A percentile compares a stretch with the other conserved stretches of the same genome.
Conservation (phyloP, 805 yeast genomes). For the Sungouiella thailandica region DNA sequence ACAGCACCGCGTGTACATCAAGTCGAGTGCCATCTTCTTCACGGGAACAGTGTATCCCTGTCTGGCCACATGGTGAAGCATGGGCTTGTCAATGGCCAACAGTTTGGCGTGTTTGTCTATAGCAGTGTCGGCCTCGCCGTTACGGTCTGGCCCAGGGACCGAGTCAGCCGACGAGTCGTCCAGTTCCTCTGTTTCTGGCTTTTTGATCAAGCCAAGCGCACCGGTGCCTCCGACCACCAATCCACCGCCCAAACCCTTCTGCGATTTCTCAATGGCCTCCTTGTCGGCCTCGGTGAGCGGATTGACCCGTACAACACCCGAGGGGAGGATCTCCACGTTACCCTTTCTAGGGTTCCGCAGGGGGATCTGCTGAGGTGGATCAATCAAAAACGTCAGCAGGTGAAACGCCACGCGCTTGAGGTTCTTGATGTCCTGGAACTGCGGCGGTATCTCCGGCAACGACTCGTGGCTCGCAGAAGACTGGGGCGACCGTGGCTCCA, state of each 20-base stretch:
- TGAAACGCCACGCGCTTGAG: conserved; percentile 41
- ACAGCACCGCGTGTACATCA: conserved; percentile 86
- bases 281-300: conserved; percentile 53
- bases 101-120: conserved; percentile 10
- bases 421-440: conserved; percentile 29
- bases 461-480: background rate
- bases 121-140: conserved; percentile 8
- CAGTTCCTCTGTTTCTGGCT: conserved; percentile 6
- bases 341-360: conserved; percentile 79
- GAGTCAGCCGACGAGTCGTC: conserved; percentile 9
- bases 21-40: conserved; percentile 53
- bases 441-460: conserved; percentile 19
- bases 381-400: conserved; percentile 37
- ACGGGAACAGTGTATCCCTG: conserved; percentile 28
- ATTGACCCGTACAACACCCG: conserved; percentile 50
- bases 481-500: conserved; percentile 2
- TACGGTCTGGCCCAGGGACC: conserved; percentile 21
- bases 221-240: conserved; percentile 79
- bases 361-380: conserved; percentile 86
- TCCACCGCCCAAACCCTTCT: conserved; percentile 51
- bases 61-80: conserved; percentile 1
- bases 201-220: conserved; percentile 43
- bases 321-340: conserved; percentile 54
- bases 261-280: conserved; percentile 34
- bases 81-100: conserved; percentile 12